Percentiles rank a stretch among this genome's conserved stretches.
Evolutionary conservation across 306 rosid species (phyloP).

Genomic region (Psophocarpus tetragonolobus): DNA sequence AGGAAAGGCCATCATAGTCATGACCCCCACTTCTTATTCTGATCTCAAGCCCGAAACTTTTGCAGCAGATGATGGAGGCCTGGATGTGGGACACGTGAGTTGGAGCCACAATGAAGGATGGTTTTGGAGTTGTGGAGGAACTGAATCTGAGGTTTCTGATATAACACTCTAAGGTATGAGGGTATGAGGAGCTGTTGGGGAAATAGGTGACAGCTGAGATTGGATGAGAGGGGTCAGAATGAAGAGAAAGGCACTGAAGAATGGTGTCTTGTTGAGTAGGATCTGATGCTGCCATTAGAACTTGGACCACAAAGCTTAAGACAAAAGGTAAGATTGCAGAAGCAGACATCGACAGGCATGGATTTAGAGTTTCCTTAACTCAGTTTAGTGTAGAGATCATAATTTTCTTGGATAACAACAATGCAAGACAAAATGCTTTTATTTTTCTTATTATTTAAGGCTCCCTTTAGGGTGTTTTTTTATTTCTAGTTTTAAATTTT

Average conservation of each 20-base stretch:
- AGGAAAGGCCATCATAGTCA: not conserved
- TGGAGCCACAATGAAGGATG: not conserved
- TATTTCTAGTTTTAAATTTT: no score
- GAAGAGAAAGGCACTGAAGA: not conserved
- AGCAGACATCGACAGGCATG: not conserved
- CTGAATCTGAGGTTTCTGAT: not conserved
- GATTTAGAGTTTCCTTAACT: no score
- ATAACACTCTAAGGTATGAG: not conserved
- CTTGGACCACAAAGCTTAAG: not conserved
- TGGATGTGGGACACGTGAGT: not conserved
- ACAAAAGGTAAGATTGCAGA: not conserved
- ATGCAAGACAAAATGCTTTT: no score
- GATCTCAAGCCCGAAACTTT: not conserved
- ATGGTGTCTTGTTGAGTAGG: not conserved
- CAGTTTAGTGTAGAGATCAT: no score
- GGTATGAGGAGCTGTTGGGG: not conserved
- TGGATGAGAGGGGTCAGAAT: not conserved
- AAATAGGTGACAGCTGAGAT: not conserved
- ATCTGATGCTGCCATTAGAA: not conserved
- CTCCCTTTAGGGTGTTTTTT: no score
- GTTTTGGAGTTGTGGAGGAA: not conserved
- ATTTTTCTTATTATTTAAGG: no score
- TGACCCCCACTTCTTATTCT: not conserved
- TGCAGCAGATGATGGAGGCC: not conserved
- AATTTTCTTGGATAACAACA: no score